These are phyloP conservation scores for Hysterium pulicare DNA, from an alignment of 2,329 filamentous ascomycete genomes.

Conservation along the genomic window DNA sequence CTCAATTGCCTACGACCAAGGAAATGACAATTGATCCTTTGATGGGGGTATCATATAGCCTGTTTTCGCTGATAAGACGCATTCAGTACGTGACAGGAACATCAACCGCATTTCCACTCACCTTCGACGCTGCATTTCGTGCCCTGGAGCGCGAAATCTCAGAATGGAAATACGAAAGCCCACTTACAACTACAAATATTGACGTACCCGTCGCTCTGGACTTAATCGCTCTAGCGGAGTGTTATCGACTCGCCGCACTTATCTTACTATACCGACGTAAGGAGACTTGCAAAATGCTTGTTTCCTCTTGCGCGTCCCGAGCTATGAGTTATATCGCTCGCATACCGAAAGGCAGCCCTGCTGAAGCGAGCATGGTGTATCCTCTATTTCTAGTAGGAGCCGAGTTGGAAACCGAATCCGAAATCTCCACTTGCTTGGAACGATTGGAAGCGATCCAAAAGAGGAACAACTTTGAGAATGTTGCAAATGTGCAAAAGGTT, in stretches of 20 bases:
- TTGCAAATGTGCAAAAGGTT: no score
- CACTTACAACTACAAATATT: constrained; percentile 22
- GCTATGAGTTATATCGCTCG: no score
- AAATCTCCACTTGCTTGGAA: no score
- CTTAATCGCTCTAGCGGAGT: constrained; percentile 33
- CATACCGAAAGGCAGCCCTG: no score
- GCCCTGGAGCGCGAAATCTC: constrained; percentile 30
- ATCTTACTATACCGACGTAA: constrained; percentile 36
- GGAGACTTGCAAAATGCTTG: no score
- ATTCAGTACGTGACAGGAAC: constrained; percentile 32
- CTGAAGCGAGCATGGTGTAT: no score
- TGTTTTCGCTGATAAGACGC: constrained; percentile 31
- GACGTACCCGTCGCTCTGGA: constrained; percentile 31
- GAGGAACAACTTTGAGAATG: no score
- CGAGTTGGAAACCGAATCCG: no score
- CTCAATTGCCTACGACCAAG: no score
- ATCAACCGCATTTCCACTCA: constrained; percentile 30
- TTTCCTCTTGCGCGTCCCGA: no score
- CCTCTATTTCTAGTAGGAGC: no score
- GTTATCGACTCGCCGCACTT: constrained; percentile 32
- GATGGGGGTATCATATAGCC: constrained; percentile 34
- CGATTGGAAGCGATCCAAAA: no score
- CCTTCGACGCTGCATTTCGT: constrained; percentile 31
- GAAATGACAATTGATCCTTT: constrained; percentile 36
- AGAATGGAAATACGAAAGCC: constrained; percentile 32